Percentiles rank a stretch among this genome's conserved stretches.
Evolutionary conservation across 192 early-diverging fungal species (phyloP).

Genomic region (Physocladia obscura): DNA sequence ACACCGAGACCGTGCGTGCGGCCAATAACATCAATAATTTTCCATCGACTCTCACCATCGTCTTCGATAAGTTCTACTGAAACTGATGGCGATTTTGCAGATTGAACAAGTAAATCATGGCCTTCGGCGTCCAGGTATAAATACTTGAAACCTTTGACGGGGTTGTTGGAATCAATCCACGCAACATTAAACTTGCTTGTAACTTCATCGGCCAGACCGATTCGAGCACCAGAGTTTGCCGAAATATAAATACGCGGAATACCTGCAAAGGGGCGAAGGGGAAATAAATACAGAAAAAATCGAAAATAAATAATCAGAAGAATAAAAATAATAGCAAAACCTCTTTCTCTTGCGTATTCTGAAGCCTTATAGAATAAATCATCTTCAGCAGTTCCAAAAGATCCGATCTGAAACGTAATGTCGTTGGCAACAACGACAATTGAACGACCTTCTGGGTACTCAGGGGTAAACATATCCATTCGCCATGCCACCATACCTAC

Average conservation of each 20-base stretch:
- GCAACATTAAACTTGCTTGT: slow-evolving; percentile 79
- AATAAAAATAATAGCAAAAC: slow-evolving; percentile 23
- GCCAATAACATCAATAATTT: slow-evolving; percentile 87
- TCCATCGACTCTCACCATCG: slow-evolving; percentile 74
- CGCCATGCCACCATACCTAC: slow-evolving; percentile 98
- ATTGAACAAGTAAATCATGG: slow-evolving; percentile 55
- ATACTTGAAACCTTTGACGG: slow-evolving; percentile 88
- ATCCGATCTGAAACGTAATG: slow-evolving; percentile 95
- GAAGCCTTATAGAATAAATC: slow-evolving; percentile 89
- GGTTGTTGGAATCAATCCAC: slow-evolving; percentile 81
- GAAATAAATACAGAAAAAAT: no score
- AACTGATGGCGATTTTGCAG: slow-evolving; percentile 60
- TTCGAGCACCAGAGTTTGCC: slow-evolving; percentile 98
- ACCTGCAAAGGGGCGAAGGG: slow-evolving; percentile 43
- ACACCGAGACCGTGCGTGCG: slow-evolving; percentile 86
- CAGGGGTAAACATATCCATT: slow-evolving; percentile 84
- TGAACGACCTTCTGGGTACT: slow-evolving; percentile 83
- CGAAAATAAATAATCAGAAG: not conserved
- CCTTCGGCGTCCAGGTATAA: slow-evolving; percentile 81
- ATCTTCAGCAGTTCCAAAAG: slow-evolving; percentile 94
- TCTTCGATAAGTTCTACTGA: slow-evolving; percentile 71
- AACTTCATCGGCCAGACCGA: slow-evolving; percentile 94
- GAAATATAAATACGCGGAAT: slow-evolving; percentile 92
- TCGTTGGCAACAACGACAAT: slow-evolving; percentile 97
- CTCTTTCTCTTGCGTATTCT: slow-evolving; percentile 74